A percentile compares a stretch with the other conserved stretches of the same genome.
Conservation (phyloP, 768 basidiomycete species). For the Candolleomyces eurysporus region DNA sequence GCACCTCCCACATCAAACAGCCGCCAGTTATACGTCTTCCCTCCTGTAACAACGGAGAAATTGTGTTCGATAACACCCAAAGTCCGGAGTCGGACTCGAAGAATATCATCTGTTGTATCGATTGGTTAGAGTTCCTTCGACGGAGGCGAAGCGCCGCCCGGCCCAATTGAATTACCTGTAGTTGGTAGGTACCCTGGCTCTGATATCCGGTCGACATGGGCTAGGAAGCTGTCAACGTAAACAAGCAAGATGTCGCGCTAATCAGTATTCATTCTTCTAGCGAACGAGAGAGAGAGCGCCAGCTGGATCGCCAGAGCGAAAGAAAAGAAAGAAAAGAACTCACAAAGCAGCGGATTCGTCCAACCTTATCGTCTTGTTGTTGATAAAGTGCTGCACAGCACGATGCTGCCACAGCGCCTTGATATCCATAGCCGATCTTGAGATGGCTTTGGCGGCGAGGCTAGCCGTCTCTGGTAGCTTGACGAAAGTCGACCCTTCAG, state of each 20-base stretch:
- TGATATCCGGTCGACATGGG: slow-evolving; percentile 61
- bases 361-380: slow-evolving; percentile 57
- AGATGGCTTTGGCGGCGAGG: slow-evolving; percentile 56
- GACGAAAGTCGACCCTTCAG: slow-evolving; percentile 2
- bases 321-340: slow-evolving; percentile 26
- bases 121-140: not conserved
- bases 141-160: not conserved
- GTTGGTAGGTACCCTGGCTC: slow-evolving; percentile 69
- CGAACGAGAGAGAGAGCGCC: not conserved
- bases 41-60: slow-evolving; percentile 64
- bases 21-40: slow-evolving; percentile 68
- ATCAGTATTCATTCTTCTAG: not conserved
- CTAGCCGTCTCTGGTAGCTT: slow-evolving; percentile 32
- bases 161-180: slow-evolving; percentile 44
- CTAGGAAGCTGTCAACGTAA: slow-evolving; percentile 54
- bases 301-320: too few relatives aligned
- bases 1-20: slow-evolving; percentile 85
- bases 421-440: slow-evolving; percentile 49
- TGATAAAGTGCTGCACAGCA: slow-evolving; percentile 56
- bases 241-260: slow-evolving; percentile 3
- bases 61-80: slow-evolving; percentile 76
- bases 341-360: slow-evolving; percentile 80
- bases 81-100: slow-evolving; percentile 78
- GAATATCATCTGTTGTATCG: slow-evolving; percentile 57
- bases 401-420: slow-evolving; percentile 68